Evolutionary conservation across 352 stramenopile genomes (phyloP), one percentile per base, ranked within the genome.

Genomic region (Phytophthora meadii): DNA sequence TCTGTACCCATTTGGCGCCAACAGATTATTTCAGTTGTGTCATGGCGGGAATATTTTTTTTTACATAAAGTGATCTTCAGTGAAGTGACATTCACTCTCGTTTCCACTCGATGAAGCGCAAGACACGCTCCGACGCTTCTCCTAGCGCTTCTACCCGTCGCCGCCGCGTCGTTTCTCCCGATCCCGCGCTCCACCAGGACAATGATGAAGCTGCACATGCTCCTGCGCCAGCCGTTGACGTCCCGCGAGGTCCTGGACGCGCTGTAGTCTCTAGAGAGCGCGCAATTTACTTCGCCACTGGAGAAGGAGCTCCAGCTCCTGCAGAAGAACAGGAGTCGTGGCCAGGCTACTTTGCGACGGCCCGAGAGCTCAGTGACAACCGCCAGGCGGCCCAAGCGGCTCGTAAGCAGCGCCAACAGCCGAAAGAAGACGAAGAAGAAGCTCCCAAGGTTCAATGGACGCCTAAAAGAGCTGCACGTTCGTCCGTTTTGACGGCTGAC

Each of bases 301-400:
- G 66, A 19, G 66, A 70, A 69, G 7, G 57, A 55, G 48, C 45
- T 17, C 24, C 27, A 5, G 34, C 46, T 9, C n/a, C 25, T 19
- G 19, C 30, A 30, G 61, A 53, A 15, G 39, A 66, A 28, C 54
- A 57, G n/a, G 72, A 86, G 51, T 68, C 83, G 14, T 95, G 84
- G 84, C 87, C 87, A 3, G 87, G 87, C n/a, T 93, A 93, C 71
- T 93, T 86, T 48, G 65, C 76, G 14, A 95, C 87, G 0, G 83
- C 81, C 12, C 74, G 79, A 17, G 78, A 81, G 46, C 73, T 95
- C 30, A 54, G 65, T 17, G 76, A 92, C 49, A 84, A 91, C 39
- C 84, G 87, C 0, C 54, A 79, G 41, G 84, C 82, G 0, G 87
- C 87, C 5, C 82, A 90, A 54, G 76, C 68, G 0, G 81, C 79